Evolutionary conservation across 805 yeast species (phyloP).

Genomic region (Isabelozyma gotoi): DNA sequence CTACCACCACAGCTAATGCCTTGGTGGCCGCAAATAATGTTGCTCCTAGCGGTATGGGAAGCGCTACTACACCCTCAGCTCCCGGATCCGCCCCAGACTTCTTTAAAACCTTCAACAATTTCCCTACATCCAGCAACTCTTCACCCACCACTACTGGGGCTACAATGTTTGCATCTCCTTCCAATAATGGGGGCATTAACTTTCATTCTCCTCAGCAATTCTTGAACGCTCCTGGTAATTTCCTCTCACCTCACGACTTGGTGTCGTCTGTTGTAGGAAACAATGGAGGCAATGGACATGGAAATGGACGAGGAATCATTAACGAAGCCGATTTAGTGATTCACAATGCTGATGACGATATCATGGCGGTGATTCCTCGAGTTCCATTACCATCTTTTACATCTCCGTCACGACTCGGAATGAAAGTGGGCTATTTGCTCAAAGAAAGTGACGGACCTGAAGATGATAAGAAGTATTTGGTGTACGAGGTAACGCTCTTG

Average conservation of each 20-base stretch:
- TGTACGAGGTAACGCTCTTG: slow-evolving; percentile 64
- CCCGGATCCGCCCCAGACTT: slow-evolving; percentile 12
- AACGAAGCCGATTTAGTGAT: slow-evolving; percentile 27
- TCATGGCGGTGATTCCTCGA: slow-evolving; percentile 58
- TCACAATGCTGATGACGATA: slow-evolving; percentile 50
- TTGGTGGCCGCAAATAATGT: not conserved
- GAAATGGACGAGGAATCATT: not conserved
- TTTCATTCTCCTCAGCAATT: slow-evolving; percentile 41
- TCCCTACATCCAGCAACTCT: slow-evolving; percentile 16
- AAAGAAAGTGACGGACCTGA: slow-evolving; percentile 27
- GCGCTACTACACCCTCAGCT: slow-evolving; percentile 2
- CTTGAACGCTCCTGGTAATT: slow-evolving; percentile 28
- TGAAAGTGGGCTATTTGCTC: slow-evolving; percentile 67
- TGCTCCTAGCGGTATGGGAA: not conserved
- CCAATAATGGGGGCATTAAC: slow-evolving; percentile 17
- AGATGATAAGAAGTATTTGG: slow-evolving; percentile 19
- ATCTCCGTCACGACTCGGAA: slow-evolving; percentile 67
- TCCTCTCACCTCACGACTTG: slow-evolving; percentile 30
- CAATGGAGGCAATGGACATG: not conserved
- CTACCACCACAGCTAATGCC: not conserved
- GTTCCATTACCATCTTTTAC: slow-evolving; percentile 66
- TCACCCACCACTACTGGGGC: slow-evolving; percentile 22
- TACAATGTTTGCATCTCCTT: slow-evolving; percentile 29
- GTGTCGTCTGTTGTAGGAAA: slow-evolving; percentile 6
- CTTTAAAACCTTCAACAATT: slow-evolving; percentile 14